Conservation (phyloP, 805 yeast species). For the Metschnikowia gelsemii region DNA sequence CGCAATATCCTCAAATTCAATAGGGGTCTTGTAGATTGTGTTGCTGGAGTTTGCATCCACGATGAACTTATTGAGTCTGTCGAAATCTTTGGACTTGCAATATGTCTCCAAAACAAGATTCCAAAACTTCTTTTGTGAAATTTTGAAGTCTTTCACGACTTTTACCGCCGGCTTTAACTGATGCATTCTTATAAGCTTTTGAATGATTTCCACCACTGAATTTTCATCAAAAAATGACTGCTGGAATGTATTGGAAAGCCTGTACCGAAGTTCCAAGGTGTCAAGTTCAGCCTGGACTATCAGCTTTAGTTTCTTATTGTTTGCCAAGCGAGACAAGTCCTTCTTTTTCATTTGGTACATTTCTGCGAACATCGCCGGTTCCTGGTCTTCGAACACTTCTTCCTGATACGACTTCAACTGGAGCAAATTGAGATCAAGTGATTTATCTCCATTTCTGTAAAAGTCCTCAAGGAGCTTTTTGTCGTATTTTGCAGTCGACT, state of each 20-base stretch:
- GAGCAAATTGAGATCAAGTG: slow-evolving; percentile 20
- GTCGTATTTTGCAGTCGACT: slow-evolving; percentile 29
- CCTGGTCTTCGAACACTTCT: slow-evolving; percentile 7
- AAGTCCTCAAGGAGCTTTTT: slow-evolving; percentile 27
- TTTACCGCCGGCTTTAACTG: slow-evolving; percentile 52
- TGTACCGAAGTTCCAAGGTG: slow-evolving; percentile 33
- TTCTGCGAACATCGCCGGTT: slow-evolving; percentile 8
- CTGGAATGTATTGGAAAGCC: slow-evolving; percentile 35
- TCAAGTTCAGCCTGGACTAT: slow-evolving; percentile 31
- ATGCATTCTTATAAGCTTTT: slow-evolving; percentile 34
- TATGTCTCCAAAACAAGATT: slow-evolving; percentile 51
- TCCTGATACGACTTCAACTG: slow-evolving; percentile 24
- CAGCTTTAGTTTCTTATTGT: slow-evolving; percentile 21
- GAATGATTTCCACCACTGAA: slow-evolving; percentile 28
- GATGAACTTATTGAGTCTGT: slow-evolving; percentile 46
- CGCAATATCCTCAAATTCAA: slow-evolving; percentile 68
- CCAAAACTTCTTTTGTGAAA: slow-evolving; percentile 58
- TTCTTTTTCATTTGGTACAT: slow-evolving; percentile 25
- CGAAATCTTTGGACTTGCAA: slow-evolving; percentile 50
- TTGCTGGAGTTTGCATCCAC: slow-evolving; percentile 23
- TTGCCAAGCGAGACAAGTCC: slow-evolving; percentile 19
- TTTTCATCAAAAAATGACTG: slow-evolving; percentile 28
- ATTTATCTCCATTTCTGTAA: slow-evolving; percentile 33
- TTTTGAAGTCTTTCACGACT: slow-evolving; percentile 51
- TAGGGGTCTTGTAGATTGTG: slow-evolving; percentile 51